These are phyloP conservation scores for Cladosporium sp. DNA, from an alignment of 2,329 filamentous ascomycete species.

Conservation along the genomic window DNA sequence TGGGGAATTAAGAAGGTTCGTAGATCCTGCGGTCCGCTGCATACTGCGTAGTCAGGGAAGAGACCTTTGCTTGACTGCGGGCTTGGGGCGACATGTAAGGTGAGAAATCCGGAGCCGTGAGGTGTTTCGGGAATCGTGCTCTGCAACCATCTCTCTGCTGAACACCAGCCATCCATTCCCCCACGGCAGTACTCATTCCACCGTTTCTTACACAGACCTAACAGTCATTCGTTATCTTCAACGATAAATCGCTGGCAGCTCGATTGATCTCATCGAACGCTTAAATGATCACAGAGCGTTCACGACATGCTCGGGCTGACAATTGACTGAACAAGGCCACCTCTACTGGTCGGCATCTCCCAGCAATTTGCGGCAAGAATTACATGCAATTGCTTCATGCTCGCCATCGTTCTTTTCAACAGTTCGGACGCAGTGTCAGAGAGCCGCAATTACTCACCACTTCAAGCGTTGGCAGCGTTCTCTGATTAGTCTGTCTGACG, in stretches of 20 bases:
- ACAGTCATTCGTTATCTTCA: background rate
- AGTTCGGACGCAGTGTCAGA: background rate
- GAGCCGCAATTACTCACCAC: background rate
- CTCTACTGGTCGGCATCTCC: background rate
- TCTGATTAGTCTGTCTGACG: background rate
- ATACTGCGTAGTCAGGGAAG: constrained; percentile 6
- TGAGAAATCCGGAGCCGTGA: constrained; percentile 12
- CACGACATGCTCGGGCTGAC: background rate
- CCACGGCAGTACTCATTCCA: constrained; percentile 2
- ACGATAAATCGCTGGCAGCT: background rate
- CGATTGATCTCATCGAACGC: background rate
- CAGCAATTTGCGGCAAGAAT: background rate
- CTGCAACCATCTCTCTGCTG: constrained; percentile 11
- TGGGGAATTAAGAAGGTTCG: constrained; percentile 11
- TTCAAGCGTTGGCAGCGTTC: background rate
- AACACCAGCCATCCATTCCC: constrained; percentile 10
- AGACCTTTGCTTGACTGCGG: constrained; percentile 1
- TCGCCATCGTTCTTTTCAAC: background rate
- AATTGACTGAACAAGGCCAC: background rate
- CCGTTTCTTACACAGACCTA: constrained; percentile 2
- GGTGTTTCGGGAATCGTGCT: constrained; percentile 12
- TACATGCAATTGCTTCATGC: background rate
- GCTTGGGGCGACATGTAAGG: constrained; percentile 12
- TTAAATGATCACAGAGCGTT: background rate
- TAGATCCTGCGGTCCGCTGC: constrained; percentile 13